Conservation (phyloP, 2,329 filamentous ascomycete genomes). For the Ophiocordyceps robertsii region DNA sequence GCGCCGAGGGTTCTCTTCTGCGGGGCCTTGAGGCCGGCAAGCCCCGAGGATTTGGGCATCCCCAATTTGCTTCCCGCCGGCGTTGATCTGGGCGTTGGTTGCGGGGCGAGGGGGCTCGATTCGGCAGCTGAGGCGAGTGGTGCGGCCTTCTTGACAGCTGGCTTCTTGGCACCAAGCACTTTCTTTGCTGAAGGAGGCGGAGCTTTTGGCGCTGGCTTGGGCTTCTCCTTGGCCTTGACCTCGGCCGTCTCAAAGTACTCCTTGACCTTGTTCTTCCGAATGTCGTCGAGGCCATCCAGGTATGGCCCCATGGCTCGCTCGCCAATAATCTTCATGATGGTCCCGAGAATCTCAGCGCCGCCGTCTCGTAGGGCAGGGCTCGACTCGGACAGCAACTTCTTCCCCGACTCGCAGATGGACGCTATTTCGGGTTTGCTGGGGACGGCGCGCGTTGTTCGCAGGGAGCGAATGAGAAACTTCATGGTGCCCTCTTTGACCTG, state of each 20-base stretch:
- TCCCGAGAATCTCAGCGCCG: constrained; percentile 84
- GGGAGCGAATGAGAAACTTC: constrained; percentile 79
- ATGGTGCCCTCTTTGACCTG: constrained; percentile 94
- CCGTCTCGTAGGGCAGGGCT: constrained; percentile 75
- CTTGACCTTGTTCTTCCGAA: constrained; percentile 89
- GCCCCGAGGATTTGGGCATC: constrained; percentile 36
- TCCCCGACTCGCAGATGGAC: constrained; percentile 73
- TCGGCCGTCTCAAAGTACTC: constrained; percentile 63
- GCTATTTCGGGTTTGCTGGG: constrained; percentile 75
- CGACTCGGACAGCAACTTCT: constrained; percentile 82
- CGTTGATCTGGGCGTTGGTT: constrained; percentile 39
- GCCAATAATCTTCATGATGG: constrained; percentile 96
- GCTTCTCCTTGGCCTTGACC: constrained; percentile 48
- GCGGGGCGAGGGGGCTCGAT: constrained; percentile 41
- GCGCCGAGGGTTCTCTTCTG: constrained; percentile 39
- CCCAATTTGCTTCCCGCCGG: constrained; percentile 37
- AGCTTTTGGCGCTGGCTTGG: constrained; percentile 56
- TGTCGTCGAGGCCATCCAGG: constrained; percentile 86
- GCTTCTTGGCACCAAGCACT: no score
- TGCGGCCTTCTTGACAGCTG: constrained; percentile 26
- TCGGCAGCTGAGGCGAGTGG: constrained; percentile 30
- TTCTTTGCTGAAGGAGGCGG: constrained; percentile 14
- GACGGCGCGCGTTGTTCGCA: constrained; percentile 71
- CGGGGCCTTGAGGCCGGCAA: constrained; percentile 46
- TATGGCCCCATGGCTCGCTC: constrained; percentile 91